Base-by-base conservation (phyloP, 163 green algal genomes). In the Scenedesmus sp. region DNA sequence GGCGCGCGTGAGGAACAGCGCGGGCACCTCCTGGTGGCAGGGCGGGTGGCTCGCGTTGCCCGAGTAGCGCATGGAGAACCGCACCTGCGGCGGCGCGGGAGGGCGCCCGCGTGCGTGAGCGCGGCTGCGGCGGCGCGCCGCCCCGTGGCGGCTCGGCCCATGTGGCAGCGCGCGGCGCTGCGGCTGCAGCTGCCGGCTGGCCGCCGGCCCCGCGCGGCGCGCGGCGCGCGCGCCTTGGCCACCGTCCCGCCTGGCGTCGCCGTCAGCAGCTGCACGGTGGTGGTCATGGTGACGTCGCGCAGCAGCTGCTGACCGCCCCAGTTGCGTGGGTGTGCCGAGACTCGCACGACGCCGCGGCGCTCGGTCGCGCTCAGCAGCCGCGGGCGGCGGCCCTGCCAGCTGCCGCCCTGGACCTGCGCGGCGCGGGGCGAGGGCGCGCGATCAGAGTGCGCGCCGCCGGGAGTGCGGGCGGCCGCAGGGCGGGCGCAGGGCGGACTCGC, bases 301-400 rank as follows among this genome's bases (percentile, higher is more conserved):
- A 63, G 51, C 33, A 76, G 51, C 67, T 76, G 42, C 48, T 76
- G 67, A 5, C 67, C 67, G 20, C 18, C 67, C 67, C 67, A 76
- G 50, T 76, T 76, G 47, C 67, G 67, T 6, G 67, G 67, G 45
- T 64, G 31, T 39, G 60, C 64, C 13, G 60, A 20, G 13, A 45
- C 60, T 29, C 50, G 29, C 7, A 33, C 33, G 51, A 18, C 3
- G 31, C 33, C 22, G 44, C 14, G n/a, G 5, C 15, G 3, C 1
- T 60, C 28, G 39, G 7, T 47, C 7, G 7, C 10, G 39, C 5
- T 45, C 69, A 57, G 44, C 54, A 77, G 18, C 4, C 33, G 31
- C 14, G 69, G 48, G 9, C 39, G 54, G 20, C 24, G 51, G 45
- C 71, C 50, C 29, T 71, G 54, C 71, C 71, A 80, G 13, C 58